These are phyloP conservation scores for Orbilia ellipsospora DNA, from an alignment of 2,329 filamentous ascomycete species.

Conservation along the genomic window DNA sequence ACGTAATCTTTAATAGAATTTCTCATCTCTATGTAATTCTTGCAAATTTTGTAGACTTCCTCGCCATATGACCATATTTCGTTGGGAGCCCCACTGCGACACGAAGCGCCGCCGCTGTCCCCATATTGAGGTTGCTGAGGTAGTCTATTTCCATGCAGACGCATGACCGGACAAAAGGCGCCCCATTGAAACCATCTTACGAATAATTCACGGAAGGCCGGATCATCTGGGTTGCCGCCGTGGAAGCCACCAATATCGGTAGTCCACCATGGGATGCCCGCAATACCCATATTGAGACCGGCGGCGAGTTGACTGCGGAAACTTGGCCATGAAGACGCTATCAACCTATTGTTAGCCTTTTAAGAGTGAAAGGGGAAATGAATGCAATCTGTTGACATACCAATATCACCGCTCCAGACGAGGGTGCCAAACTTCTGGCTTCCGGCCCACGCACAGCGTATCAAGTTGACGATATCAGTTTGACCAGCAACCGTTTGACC, in stretches of 20 bases:
- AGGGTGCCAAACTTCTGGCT: constrained; percentile 3
- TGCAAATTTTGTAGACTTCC: constrained; percentile 2
- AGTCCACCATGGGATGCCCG: constrained; percentile 3
- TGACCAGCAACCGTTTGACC: background rate
- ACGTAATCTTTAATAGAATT: background rate
- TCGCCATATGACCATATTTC: constrained; percentile 7
- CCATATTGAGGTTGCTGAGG: constrained; percentile 2
- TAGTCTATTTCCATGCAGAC: background rate
- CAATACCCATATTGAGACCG: constrained; percentile 1
- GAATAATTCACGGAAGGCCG: background rate
- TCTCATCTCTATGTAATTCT: background rate
- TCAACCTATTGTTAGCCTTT: background rate
- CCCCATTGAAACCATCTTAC: constrained; percentile 10
- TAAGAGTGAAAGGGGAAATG: background rate
- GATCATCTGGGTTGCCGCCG: background rate
- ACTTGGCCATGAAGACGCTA: background rate
- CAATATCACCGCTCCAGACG: constrained; percentile 5
- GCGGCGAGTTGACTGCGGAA: constrained; percentile 1
- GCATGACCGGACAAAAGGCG: background rate
- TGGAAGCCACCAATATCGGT: constrained; percentile 5
- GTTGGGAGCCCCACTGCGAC: background rate
- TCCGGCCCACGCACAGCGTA: constrained; percentile 2
- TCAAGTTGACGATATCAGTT: constrained; percentile 4
- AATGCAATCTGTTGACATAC: background rate
- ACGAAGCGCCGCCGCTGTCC: background rate